Evolutionary conservation across 2,329 filamentous ascomycete species (phyloP), one percentile per base, ranked within the genome.

Genomic region (Alternaria ethzedia): DNA sequence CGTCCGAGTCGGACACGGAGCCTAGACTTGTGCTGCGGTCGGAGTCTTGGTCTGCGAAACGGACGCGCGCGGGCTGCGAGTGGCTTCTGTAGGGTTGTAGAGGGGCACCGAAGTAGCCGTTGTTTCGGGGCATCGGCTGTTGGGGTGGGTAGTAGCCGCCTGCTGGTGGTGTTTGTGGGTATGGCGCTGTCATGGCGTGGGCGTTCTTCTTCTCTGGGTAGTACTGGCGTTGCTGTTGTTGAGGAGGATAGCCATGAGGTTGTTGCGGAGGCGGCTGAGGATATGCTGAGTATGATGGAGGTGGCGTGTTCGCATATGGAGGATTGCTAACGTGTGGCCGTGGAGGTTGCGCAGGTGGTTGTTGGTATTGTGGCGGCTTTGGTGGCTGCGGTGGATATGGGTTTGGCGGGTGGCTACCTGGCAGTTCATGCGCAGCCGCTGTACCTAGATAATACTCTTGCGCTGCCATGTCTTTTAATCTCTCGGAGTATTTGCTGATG

Each of bases 361-460:
- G 66, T 57, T 68, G 70, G 36, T 68, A 68, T 25, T 67, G 66
- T 32, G 55, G 30, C 23, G 62, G 67, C 52, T 70, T 70, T 43
- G 60, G 54, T 59, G 56, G 49, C 50, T 61, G 46, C 57, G 64
- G 59, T 43, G 63, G 59, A 56, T 72, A 70, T 44, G 50, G 41
- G 28, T 65, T 62, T 28, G 65, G 66, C 49, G 55, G 61, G 11
- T 65, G 62, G n/a, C 72, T 63, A 13, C 61, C 63, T 25, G 71
- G 66, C 54, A 73, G 63, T 58, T 71, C 63, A 30, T 74, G 68
- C 10, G 69, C 68, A 45, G 56, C 69, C 32, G 65, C 63, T 23
- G 71, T 73, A 60, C 73, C 74, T 13, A 69, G 54, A 60, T 75
- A 79, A 66, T 79, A 79, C 59, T 78, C 77, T 54, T 72, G 65